phyloP scores from a whole-genome alignment of 2,329 filamentous ascomycete genomes.

The Aotearoamyces nothofagi region DNA sequence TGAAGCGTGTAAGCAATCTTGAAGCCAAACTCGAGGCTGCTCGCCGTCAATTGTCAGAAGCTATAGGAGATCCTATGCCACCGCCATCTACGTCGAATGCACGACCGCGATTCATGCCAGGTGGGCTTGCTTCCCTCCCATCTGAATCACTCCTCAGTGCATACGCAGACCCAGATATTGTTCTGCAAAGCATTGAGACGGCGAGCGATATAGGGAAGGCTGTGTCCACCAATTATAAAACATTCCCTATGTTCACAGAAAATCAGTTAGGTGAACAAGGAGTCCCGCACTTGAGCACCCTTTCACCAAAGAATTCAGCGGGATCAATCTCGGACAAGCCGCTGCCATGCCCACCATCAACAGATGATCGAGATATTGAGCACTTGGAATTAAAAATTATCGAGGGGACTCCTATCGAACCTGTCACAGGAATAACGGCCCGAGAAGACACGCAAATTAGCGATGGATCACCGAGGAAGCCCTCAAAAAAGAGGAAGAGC shows the following conservation, averaged over 20 bases:
- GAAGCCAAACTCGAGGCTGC: constrained; percentile 40
- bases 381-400: neutral
- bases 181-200: too few species aligned
- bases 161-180: too few species aligned
- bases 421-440: too few species aligned
- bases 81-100: constrained; percentile 14
- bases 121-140: constrained; percentile 26
- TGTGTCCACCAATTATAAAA: too few species aligned
- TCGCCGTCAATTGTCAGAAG: constrained; percentile 34
- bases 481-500: constrained; percentile 1
- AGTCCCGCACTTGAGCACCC: too few species aligned
- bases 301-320: too few species aligned
- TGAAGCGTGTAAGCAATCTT: constrained; percentile 43
- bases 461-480: too few species aligned
- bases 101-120: constrained; percentile 24
- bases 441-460: too few species aligned
- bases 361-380: constrained; percentile 1
- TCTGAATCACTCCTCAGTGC: constrained; percentile 27
- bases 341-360: neutral
- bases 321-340: too few species aligned
- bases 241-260: too few species aligned
- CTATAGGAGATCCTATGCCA: constrained; percentile 24
- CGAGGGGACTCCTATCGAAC: too few species aligned
- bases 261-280: too few species aligned
- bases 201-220: constrained; percentile 8